phyloP scores from a whole-genome alignment of 164 flowering plant genomes.

The Santalum album region DNA sequence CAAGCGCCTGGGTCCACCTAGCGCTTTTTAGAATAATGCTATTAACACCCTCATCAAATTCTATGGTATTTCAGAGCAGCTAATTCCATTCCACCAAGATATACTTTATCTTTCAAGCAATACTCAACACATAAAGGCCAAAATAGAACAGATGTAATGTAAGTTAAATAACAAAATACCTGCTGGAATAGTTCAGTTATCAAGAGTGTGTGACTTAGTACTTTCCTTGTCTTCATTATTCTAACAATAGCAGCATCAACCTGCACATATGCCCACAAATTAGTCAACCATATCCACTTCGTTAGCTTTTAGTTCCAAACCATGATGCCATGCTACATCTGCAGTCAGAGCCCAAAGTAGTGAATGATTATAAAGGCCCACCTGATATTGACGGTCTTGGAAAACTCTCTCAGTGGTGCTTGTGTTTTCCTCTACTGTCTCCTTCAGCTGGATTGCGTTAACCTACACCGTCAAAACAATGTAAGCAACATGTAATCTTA shows the following conservation, averaged over 20 bases:
- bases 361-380: slow-evolving; percentile 4
- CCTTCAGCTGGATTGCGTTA: slow-evolving; percentile 98
- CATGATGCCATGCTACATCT: neutral
- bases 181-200: slow-evolving; percentile 98
- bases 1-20: no score
- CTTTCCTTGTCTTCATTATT: slow-evolving; percentile 98
- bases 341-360: neutral
- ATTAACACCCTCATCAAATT: no score
- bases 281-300: neutral
- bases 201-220: slow-evolving; percentile 92
- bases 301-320: neutral
- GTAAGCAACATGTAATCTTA: no score
- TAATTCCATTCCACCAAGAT: no score
- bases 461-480: slow-evolving; percentile 41
- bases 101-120: no score
- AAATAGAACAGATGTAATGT: no score
- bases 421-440: slow-evolving; percentile 93
- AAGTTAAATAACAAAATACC: slow-evolving; percentile 44
- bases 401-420: slow-evolving; percentile 97
- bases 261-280: slow-evolving; percentile 26
- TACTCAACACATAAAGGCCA: no score
- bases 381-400: slow-evolving; percentile 99
- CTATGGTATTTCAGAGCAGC: no score
- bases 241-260: slow-evolving; percentile 99
- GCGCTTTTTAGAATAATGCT: no score